Conservation (phyloP, 179 eudicot genomes). For the Gypsophila paniculata region DNA sequence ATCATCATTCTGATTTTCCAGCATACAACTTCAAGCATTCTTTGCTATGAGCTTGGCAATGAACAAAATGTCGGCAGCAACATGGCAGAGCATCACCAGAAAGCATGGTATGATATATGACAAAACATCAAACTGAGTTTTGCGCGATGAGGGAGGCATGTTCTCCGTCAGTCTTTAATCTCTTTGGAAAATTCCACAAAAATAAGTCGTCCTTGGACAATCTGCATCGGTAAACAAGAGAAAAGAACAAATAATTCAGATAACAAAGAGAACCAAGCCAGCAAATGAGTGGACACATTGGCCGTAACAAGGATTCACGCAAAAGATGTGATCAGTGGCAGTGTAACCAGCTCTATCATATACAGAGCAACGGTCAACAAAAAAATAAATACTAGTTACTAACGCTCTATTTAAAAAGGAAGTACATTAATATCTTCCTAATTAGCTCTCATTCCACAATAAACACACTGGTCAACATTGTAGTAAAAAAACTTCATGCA, state of each 20-base stretch:
- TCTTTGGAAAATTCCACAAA: conserved; percentile 39
- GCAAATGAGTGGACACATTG: background rate
- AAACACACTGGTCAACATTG: background rate
- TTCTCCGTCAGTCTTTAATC: conserved; percentile 20
- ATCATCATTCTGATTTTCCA: background rate
- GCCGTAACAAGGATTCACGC: background rate
- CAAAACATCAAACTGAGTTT: too few relatives aligned
- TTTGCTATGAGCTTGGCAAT: background rate
- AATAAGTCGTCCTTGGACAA: conserved; percentile 45
- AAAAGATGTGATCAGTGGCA: background rate
- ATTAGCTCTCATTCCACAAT: too few relatives aligned
- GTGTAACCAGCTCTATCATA: background rate
- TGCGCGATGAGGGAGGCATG: conserved; percentile 14
- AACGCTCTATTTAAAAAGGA: too few relatives aligned
- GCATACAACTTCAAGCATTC: background rate
- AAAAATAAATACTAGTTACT: too few relatives aligned
- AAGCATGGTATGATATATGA: too few relatives aligned
- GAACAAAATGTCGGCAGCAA: background rate
- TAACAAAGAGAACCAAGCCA: background rate
- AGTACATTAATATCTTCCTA: too few relatives aligned
- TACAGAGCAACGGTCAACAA: too few relatives aligned
- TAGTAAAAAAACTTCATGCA: background rate
- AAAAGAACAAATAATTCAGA: background rate
- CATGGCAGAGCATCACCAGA: too few relatives aligned
- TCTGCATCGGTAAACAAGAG: conserved; percentile 25